Evolutionary conservation across 345 rosid species (phyloP).

Genomic region (Acer negundo): DNA sequence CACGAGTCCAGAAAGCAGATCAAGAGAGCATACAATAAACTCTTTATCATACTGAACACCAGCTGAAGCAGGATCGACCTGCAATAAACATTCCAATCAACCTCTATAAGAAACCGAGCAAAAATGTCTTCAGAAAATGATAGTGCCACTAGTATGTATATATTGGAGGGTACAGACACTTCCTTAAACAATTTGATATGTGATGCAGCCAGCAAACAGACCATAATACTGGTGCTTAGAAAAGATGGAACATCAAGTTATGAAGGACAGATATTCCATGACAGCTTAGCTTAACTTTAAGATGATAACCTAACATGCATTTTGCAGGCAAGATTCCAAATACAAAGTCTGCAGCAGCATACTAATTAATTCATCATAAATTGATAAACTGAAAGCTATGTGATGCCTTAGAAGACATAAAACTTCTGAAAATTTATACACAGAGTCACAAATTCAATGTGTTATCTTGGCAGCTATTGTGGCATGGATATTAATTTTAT

Average conservation of each 20-base stretch:
- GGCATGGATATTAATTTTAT: neutral
- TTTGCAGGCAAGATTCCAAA: conserved; percentile 10
- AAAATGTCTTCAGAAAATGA: neutral
- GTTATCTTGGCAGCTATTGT: neutral
- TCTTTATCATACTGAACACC: conserved; percentile 86
- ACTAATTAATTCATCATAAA: neutral
- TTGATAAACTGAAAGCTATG: neutral
- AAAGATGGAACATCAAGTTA: neutral
- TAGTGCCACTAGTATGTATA: neutral
- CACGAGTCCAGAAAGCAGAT: conserved; percentile 91
- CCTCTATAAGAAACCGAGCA: neutral
- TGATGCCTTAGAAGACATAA: neutral
- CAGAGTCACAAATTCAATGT: neutral
- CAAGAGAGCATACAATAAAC: conserved; percentile 88
- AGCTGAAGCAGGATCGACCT: conserved; percentile 79
- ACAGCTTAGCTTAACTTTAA: neutral
- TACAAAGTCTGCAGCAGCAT: conserved; percentile 1
- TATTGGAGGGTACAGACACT: neutral
- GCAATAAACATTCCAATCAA: conserved; percentile 26
- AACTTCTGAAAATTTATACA: neutral
- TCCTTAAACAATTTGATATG: neutral
- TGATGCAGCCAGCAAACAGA: conserved; percentile 7
- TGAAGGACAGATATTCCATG: neutral
- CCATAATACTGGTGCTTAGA: neutral
- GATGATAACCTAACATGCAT: neutral